These are phyloP conservation scores for Marvania coccoides DNA, from an alignment of 139 green algal genomes.

Conservation along the genomic window DNA sequence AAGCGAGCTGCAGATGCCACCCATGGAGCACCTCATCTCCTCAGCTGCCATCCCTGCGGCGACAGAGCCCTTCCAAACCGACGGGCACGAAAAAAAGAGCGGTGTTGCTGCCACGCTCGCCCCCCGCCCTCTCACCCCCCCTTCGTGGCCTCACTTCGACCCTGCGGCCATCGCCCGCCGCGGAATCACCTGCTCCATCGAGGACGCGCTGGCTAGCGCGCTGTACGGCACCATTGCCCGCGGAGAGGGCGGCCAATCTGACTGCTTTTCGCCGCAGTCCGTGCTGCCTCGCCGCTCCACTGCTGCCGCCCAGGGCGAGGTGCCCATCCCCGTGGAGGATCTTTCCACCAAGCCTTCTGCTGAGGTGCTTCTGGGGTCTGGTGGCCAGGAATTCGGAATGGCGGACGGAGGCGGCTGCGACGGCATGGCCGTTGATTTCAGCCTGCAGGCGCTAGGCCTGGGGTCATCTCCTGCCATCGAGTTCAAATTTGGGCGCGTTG, in stretches of 20 bases:
- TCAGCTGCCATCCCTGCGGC: not conserved
- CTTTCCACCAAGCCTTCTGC: constrained; percentile 4
- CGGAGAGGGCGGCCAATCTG: no score
- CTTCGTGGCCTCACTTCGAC: no score
- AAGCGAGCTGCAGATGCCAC: not conserved
- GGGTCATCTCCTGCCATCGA: no score
- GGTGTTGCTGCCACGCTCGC: no score
- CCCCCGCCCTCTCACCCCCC: no score
- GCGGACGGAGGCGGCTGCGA: not conserved
- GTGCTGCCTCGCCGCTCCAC: not conserved
- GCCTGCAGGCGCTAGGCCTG: no score
- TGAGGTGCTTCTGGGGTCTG: no score
- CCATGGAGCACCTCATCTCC: not conserved
- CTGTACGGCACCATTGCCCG: constrained; percentile 1
- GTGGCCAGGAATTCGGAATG: no score
- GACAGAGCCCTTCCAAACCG: not conserved
- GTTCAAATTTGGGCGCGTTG: no score
- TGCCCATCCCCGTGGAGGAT: not conserved
- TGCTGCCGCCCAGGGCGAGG: not conserved
- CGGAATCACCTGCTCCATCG: not conserved
- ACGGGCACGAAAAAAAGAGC: no score
- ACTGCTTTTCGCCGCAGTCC: constrained; percentile 7
- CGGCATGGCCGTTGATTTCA: no score
- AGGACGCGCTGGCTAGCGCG: constrained; percentile 3
- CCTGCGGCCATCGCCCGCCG: not conserved